phyloP scores from a whole-genome alignment of 345 rosid genomes.

The Camelina neglecta region DNA sequence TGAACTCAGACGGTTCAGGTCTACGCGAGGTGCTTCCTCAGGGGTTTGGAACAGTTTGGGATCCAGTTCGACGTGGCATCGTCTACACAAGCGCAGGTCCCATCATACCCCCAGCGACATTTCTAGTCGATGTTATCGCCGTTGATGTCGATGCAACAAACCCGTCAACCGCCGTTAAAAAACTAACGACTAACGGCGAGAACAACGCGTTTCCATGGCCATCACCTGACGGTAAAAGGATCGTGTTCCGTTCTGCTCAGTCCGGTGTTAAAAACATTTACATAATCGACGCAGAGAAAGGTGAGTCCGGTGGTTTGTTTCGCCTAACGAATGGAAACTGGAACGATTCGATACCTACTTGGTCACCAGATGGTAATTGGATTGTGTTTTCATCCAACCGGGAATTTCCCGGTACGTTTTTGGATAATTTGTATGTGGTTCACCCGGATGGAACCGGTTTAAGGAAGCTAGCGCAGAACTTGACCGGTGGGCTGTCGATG shows the following conservation, averaged over 20 bases:
- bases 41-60: constrained; percentile 78
- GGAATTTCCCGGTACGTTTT: constrained; percentile 64
- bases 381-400: constrained; percentile 83
- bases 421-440: constrained; percentile 66
- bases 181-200: constrained; percentile 62
- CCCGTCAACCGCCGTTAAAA: constrained; percentile 42
- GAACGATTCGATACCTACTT: constrained; percentile 87
- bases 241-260: constrained; percentile 76
- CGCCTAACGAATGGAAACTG: constrained; percentile 75
- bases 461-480: constrained; percentile 62
- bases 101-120: constrained; percentile 54
- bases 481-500: constrained; percentile 61
- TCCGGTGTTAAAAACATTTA: constrained; percentile 80
- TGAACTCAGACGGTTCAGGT: constrained; percentile 69
- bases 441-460: constrained; percentile 84
- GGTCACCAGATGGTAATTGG: constrained; percentile 84
- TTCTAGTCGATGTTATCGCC: constrained; percentile 69
- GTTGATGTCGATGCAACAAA: constrained; percentile 53
- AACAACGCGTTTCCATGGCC: constrained; percentile 87
- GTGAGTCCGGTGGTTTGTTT: constrained; percentile 63
- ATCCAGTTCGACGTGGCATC: constrained; percentile 63
- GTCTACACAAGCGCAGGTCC: constrained; percentile 79
- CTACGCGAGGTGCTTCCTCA: constrained; percentile 51
- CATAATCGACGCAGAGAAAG: constrained; percentile 72
- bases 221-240: constrained; percentile 82